Conservation (phyloP, 306 rosid genomes). For the Morella rubra region DNA sequence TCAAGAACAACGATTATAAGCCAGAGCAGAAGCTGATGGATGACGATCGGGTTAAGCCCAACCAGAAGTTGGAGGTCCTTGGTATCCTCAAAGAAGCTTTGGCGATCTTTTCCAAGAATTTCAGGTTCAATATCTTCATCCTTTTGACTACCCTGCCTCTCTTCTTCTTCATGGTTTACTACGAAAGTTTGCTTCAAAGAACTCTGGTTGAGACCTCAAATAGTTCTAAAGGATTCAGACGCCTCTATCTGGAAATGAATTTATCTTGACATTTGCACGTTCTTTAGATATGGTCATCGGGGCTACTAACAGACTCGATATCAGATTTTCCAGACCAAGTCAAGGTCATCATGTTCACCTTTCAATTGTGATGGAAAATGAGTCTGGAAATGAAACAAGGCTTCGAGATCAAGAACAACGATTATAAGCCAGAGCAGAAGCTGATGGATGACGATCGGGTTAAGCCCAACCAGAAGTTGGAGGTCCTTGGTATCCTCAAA, state of each 20-base stretch:
- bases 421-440: conserved; percentile 32
- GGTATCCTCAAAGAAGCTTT: conserved; percentile 44
- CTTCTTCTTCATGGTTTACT: conserved; percentile 44
- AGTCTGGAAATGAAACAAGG: conserved; percentile 18
- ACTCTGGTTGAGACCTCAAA: no score
- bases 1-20: conserved; percentile 36
- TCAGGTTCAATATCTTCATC: conserved; percentile 54
- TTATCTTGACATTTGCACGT: no score
- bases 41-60: not conserved
- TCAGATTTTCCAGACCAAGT: not conserved
- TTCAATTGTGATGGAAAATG: not conserved
- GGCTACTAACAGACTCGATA: no score
- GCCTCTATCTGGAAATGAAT: no score
- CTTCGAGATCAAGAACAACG: conserved; percentile 39
- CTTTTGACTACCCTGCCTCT: conserved; percentile 47
- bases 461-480: conserved; percentile 24
- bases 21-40: conserved; percentile 27
- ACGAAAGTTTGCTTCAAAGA: conserved; percentile 38
- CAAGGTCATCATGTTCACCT: not conserved
- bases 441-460: not conserved
- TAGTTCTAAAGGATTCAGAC: no score
- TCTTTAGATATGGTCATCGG: no score
- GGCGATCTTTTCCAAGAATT: conserved; percentile 30
- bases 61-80: conserved; percentile 31
- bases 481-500: conserved; percentile 35